Conservation (phyloP, 2,329 filamentous ascomycete species). For the Fusarium praegraminearum region DNA sequence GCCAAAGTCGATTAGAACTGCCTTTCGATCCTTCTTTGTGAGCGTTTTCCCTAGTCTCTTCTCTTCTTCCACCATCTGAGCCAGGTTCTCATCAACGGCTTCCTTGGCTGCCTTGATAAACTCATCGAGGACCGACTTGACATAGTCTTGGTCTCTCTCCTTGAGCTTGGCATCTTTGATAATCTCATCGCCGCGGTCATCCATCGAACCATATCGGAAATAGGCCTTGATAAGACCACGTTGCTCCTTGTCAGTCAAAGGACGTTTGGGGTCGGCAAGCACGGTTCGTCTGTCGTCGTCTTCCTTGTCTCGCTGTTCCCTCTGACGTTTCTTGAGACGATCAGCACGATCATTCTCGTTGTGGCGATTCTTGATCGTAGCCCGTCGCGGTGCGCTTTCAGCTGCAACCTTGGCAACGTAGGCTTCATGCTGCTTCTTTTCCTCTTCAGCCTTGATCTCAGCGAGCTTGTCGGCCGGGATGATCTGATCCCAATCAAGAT, state of each 20-base stretch:
- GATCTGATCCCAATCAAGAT: conserved; percentile 96
- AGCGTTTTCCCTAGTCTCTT: conserved; percentile 83
- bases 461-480: conserved; percentile 95
- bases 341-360: conserved; percentile 73
- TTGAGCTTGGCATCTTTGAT: conserved; percentile 86
- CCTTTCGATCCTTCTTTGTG: conserved; percentile 98
- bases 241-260: conserved; percentile 91
- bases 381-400: conserved; percentile 85
- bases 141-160: conserved; percentile 83
- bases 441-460: conserved; percentile 88
- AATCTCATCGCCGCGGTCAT: conserved; percentile 88
- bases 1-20: conserved; percentile 92
- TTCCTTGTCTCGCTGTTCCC: conserved; percentile 74
- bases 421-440: conserved; percentile 83
- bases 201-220: conserved; percentile 89
- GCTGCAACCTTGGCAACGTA: conserved; percentile 86
- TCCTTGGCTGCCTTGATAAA: conserved; percentile 71
- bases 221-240: conserved; percentile 91
- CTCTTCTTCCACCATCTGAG: conserved; percentile 81
- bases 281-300: conserved; percentile 78
- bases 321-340: conserved; percentile 74
- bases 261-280: conserved; percentile 85
- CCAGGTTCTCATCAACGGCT: conserved; percentile 74
- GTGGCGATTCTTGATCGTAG: conserved; percentile 68
- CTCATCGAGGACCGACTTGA: conserved; percentile 80